phyloP scores from a whole-genome alignment of 2,329 filamentous ascomycete genomes.

The Pseudogymnoascus sp. region DNA sequence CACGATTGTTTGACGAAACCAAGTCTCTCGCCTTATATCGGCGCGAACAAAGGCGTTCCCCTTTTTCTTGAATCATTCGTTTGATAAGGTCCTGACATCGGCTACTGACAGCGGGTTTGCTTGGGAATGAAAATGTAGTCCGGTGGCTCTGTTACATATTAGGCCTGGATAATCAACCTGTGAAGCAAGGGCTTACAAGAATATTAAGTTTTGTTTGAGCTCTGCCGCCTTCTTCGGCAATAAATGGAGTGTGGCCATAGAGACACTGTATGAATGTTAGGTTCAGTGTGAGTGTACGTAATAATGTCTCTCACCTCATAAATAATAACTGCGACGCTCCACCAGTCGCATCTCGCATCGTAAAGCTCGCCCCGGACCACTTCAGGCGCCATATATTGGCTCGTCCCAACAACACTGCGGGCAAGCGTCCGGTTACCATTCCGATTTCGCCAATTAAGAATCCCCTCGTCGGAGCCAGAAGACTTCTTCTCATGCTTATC shows the following conservation, averaged over 20 bases:
- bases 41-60: slow-evolving; percentile 66
- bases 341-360: slow-evolving; percentile 93
- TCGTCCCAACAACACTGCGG: slow-evolving; percentile 84
- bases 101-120: slow-evolving; percentile 55
- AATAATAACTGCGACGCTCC: slow-evolving; percentile 89
- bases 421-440: slow-evolving; percentile 65
- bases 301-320: slow-evolving; percentile 55
- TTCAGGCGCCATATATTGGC: slow-evolving; percentile 97
- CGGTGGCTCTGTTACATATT: slow-evolving; percentile 55
- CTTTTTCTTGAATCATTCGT: slow-evolving; percentile 64
- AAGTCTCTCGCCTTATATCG: slow-evolving; percentile 64
- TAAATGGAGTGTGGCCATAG: slow-evolving; percentile 86
- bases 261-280: slow-evolving; percentile 52
- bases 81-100: slow-evolving; percentile 72
- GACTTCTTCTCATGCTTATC: slow-evolving; percentile 34
- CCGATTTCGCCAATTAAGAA: slow-evolving; percentile 64
- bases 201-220: slow-evolving; percentile 83
- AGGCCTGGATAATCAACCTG: slow-evolving; percentile 12
- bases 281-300: neutral
- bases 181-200: slow-evolving; percentile 44
- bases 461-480: slow-evolving; percentile 27
- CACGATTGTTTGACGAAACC: slow-evolving; percentile 19
- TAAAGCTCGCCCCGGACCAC: slow-evolving; percentile 76
- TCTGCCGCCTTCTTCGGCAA: slow-evolving; percentile 63
- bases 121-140: slow-evolving; percentile 63